These are phyloP conservation scores for Coemansia sp. DNA, from an alignment of 371 early-diverging fungal species.

Conservation along the genomic window DNA sequence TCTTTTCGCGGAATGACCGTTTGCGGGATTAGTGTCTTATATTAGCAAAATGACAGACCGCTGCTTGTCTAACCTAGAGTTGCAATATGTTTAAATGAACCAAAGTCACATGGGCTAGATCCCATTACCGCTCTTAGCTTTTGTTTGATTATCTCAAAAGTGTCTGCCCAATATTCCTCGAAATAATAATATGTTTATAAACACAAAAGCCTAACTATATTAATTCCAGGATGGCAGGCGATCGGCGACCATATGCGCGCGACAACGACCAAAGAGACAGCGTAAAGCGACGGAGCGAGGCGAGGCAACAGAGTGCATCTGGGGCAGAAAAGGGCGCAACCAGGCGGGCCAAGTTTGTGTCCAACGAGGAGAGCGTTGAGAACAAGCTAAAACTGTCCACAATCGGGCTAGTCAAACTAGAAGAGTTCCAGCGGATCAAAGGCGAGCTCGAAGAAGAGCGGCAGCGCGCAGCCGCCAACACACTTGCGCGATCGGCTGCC, in stretches of 20 bases:
- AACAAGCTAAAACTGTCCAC: conserved; percentile 83
- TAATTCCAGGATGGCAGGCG: not conserved
- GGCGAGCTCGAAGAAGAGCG: conserved; percentile 79
- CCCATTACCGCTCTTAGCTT: not conserved
- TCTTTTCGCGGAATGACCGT: not conserved
- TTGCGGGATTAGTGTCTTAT: not conserved
- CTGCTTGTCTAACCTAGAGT: too few relatives aligned
- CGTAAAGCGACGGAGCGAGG: conserved; percentile 7
- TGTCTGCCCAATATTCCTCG: conserved; percentile 7
- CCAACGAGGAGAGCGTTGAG: conserved; percentile 76
- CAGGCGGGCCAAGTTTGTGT: conserved; percentile 73
- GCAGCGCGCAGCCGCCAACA: conserved; percentile 72
- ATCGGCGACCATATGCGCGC: conserved; percentile 1
- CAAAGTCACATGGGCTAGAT: not conserved
- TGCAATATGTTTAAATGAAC: not conserved
- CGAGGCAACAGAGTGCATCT: not conserved
- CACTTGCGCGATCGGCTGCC: conserved; percentile 35
- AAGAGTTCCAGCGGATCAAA: conserved; percentile 86
- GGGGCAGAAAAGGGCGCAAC: conserved; percentile 47
- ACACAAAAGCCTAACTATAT: too few relatives aligned
- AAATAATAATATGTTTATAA: not conserved
- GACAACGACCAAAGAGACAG: not conserved
- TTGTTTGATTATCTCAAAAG: too few relatives aligned
- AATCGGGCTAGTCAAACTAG: conserved; percentile 83
- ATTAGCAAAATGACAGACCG: too few relatives aligned